Base-by-base conservation (phyloP, 2,329 filamentous ascomycete genomes). In the Ramularia collo-cygni region DNA sequence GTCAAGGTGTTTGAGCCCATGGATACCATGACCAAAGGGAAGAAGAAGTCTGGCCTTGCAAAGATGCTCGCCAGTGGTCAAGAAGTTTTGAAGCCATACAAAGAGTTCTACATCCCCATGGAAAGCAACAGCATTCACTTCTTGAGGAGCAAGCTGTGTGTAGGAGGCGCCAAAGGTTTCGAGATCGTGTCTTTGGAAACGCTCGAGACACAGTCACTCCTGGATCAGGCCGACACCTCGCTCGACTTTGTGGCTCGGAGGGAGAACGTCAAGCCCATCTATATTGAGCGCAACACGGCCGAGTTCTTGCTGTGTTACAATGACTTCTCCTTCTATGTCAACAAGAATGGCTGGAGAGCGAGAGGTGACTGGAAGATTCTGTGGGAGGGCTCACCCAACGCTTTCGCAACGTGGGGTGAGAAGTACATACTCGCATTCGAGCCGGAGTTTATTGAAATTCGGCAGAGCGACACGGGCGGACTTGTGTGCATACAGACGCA, bases 1-100 rank as follows among this genome's bases (percentile, higher is more conserved):
- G 95, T 98, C 71, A 96, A 96, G 67, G 92, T 96, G n/a, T 96
- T 87, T 65, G 90, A 98, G 66, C 92, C 92, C 1, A 95, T 94
- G 67, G 92, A 96, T 60, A 84, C 87, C 47, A 83, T 94, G 74
- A 83, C 46, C 19, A 86, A 85, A 43, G 54, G 56, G 33, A 93
- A 92, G 71, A 95, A 93, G 70, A 93, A 95, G 61, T 92, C 89
- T 57, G 90, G 92, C 13, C 81, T 98, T 44, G 83, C 85, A 52
- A 95, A 93, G 68, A 94, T 98, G 81, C 90, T 98, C 67, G 87
- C 87, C 46, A 81, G 77, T 51, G 87, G 88, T 7, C 89, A 95
- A 62, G 92, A 98, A 63, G 87, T 95, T 54, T 76, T 98, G 48
- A 93, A 93, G 66, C 86, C 90, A 9, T 95, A 93, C 74, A 95